A percentile compares a stretch with the other conserved stretches of the same genome.
These are phyloP conservation scores for Amoeboaphelidium protococcarum DNA, from an alignment of 371 early-diverging fungal species.

Conservation along the genomic window DNA sequence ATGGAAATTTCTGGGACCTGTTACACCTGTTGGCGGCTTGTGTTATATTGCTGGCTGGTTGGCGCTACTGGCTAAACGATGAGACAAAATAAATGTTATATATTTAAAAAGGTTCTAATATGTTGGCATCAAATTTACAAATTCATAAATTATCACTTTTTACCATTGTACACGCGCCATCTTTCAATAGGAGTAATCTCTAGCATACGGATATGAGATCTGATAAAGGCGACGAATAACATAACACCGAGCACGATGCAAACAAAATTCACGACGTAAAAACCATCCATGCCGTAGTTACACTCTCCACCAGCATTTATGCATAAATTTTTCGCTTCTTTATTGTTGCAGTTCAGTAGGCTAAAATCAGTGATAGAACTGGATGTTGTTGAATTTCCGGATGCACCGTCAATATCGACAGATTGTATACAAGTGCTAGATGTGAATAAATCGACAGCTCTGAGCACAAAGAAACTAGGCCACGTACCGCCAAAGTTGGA, in stretches of 20 bases:
- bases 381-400: too few species aligned
- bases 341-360: not conserved
- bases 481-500: slow-evolving; percentile 93
- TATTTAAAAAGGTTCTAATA: too few species aligned
- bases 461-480: slow-evolving; percentile 33
- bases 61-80: slow-evolving; percentile 22
- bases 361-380: not conserved
- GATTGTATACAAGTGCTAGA: too few species aligned
- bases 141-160: not conserved
- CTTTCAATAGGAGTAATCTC: not conserved
- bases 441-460: not conserved
- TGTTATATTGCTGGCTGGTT: slow-evolving; percentile 44
- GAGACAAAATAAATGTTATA: too few species aligned
- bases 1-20: slow-evolving; percentile 23
- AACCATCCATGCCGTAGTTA: not conserved
- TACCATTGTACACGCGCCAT: not conserved
- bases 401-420: too few species aligned
- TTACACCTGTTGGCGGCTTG: slow-evolving; percentile 47
- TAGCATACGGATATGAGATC: not conserved
- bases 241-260: not conserved
- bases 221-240: not conserved
- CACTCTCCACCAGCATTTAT: not conserved
- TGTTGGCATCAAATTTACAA: too few species aligned
- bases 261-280: not conserved
- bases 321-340: not conserved